Base-by-base conservation (phyloP, 1,284 basidiomycete genomes). In the Xanthoconium separans region DNA sequence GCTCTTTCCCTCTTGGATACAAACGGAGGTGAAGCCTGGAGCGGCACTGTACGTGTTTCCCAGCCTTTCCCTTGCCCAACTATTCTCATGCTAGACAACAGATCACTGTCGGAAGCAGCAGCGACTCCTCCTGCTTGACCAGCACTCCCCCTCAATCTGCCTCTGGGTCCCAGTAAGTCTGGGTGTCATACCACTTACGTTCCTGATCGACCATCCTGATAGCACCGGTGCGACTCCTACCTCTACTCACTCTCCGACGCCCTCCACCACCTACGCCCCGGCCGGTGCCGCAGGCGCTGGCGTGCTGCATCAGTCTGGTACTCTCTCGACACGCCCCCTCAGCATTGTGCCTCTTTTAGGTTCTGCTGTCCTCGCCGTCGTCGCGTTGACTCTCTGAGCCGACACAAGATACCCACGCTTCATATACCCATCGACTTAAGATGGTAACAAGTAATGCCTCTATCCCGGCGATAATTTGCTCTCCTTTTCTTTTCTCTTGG, bases 11-110 rank as follows among this genome's bases (percentile, higher is more conserved):
- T 89, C 18, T 66, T 79, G 55, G 86, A 89, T 64, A 62, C 71
- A 7, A 53, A 62, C 36, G 79, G 74, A 41, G 64, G 82, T 2
- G 85, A 89, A 63, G 85, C 79, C 6, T 91, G 87, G 87, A 82
- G 79, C 60, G 75, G 73, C 49, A 60, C 60, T 12, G 88, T 89
- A 56, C 63, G 82, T 68, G 22, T 50, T 55, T 44, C 36, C 18
- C 1, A 1, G 2, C n/a, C 36, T 18, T 36, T 44, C 13, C 7
- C 6, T 43, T 44, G n/a, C 4, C 30, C 50, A 9, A 41, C 6
- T 13, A 24, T 47, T 42, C 8, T 31, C 27, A 50, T 39, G 22
- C 9, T 7, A 22, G 4, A 44, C 37, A 33, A 61, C 53, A 89
- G 87, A 73, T 87, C 59, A 81, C 76, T 42, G 76, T 91, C 48